phyloP scores from a whole-genome alignment of 192 early-diverging fungal genomes.

The Coemansia sp. region DNA sequence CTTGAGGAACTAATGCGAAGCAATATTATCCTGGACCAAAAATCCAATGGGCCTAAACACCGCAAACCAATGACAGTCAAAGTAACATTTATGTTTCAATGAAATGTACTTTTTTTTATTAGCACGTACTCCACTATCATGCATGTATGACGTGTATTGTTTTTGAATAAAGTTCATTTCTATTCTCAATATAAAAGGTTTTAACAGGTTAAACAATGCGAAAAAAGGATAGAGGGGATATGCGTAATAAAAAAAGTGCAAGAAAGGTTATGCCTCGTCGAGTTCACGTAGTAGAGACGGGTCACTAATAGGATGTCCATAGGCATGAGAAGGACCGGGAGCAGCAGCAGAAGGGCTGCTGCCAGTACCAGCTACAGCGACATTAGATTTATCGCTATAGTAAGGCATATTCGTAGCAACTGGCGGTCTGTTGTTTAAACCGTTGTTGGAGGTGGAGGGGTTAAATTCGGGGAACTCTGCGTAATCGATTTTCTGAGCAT shows the following conservation, averaged over 20 bases:
- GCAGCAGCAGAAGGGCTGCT: background rate
- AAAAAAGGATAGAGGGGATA: background rate
- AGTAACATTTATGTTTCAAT: too few relatives aligned
- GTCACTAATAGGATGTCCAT: conserved; percentile 6
- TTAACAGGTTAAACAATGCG: background rate
- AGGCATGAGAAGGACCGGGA: background rate
- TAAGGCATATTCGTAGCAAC: conserved; percentile 1
- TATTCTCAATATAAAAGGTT: background rate
- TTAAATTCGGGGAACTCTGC: conserved; percentile 50
- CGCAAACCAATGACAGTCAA: too few relatives aligned
- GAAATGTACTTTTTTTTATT: too few relatives aligned
- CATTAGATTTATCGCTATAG: conserved; percentile 17
- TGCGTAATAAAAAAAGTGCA: background rate
- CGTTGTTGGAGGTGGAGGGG: conserved; percentile 32
- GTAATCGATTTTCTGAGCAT: conserved; percentile 40
- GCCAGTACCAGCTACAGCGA: background rate
- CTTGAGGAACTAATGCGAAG: too few relatives aligned
- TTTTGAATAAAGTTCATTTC: background rate
- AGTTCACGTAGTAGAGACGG: conserved; percentile 36
- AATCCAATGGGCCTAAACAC: too few relatives aligned
- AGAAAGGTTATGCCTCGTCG: conserved; percentile 29
- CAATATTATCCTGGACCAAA: too few relatives aligned
- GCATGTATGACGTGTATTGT: too few relatives aligned
- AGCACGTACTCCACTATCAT: too few relatives aligned
- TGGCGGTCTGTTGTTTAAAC: background rate